These are phyloP conservation scores for Boletus reticuloceps DNA, from an alignment of 768 basidiomycete genomes.

Conservation along the genomic window DNA sequence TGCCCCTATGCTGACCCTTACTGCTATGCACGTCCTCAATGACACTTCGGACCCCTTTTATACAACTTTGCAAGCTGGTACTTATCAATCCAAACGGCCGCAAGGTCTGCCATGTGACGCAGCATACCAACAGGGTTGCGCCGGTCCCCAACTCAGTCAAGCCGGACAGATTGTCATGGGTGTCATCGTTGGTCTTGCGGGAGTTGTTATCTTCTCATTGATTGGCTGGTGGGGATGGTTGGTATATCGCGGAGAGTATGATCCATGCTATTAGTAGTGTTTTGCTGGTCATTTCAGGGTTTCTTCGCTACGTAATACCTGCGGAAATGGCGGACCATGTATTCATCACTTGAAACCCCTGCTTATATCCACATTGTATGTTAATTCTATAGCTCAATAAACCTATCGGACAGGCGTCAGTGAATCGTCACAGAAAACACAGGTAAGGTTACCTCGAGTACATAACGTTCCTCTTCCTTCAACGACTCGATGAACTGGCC, in stretches of 20 bases:
- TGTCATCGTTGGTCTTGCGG: conserved; percentile 59
- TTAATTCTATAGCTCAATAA: conserved; percentile 12
- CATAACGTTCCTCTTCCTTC: conserved; percentile 97
- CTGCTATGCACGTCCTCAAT: conserved; percentile 72
- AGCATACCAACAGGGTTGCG: conserved; percentile 56
- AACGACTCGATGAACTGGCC: conserved; percentile 81
- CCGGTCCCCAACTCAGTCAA: conserved; percentile 50
- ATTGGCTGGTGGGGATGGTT: conserved; percentile 36
- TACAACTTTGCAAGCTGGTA: conserved; percentile 66
- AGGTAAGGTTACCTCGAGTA: conserved; percentile 65
- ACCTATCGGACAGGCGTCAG: conserved; percentile 17
- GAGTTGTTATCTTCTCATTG: conserved; percentile 52
- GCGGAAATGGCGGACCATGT: background rate
- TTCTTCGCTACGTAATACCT: background rate
- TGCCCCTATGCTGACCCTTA: conserved; percentile 84
- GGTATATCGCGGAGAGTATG: conserved; percentile 23
- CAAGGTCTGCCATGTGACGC: conserved; percentile 76
- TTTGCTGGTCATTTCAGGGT: background rate
- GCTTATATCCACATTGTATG: background rate
- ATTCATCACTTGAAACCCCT: background rate
- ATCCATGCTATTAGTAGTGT: conserved; percentile 19
- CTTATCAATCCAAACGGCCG: conserved; percentile 60
- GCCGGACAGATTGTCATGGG: conserved; percentile 70
- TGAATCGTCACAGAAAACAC: background rate
- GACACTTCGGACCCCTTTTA: conserved; percentile 74